Base-by-base conservation (phyloP, 1,284 basidiomycete genomes). In the Marasmius fiardii region DNA sequence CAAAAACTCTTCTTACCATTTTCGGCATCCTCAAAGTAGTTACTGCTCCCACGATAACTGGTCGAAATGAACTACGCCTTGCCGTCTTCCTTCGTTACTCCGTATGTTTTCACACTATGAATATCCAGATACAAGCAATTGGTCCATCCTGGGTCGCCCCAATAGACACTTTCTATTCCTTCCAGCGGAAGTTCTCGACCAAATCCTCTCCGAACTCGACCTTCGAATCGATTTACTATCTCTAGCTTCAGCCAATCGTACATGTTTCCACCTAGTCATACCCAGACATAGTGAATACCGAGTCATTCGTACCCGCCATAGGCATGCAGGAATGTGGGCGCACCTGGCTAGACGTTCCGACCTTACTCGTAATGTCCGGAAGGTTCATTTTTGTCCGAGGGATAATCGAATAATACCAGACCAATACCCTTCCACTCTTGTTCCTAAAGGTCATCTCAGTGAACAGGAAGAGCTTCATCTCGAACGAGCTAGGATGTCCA, bases 261-360 rank as follows among this genome's bases (percentile, higher is more conserved):
- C 67, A 24, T 70, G 69, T 51, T 65, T 66, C 51, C 62, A 60
- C n/a, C 60, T 74, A 41, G 70, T 74, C 43, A 71, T 78, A 43
- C 79, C 79, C 33, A 62, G 71, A 14, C 79, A 81, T 58, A 74
- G 68, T 20, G 70, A 80, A 60, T 80, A 81, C 64, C 74, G 79
- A 41, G 66, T 75, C 54, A 66, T 81, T 55, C 73, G 74, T 34
- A 68, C 74, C n/a, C 69, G 74, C 14, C 67, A 72, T 33, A 67
- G 70, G 8, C 61, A 66, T 43, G 71, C 73, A n/a, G 63, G 65
- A n/a, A 65, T 80, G 59, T 81, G 78, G 77, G 72, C 71, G 0
- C 78, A 80, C 60, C 71, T 81, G 21, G 74, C 77, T 12, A 65
- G 68, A 44, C 71, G 78, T 23, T 64, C 73, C n/a, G 77, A 79